Conservation (phyloP, 306 rosid genomes). For the Argentina anserina region DNA sequence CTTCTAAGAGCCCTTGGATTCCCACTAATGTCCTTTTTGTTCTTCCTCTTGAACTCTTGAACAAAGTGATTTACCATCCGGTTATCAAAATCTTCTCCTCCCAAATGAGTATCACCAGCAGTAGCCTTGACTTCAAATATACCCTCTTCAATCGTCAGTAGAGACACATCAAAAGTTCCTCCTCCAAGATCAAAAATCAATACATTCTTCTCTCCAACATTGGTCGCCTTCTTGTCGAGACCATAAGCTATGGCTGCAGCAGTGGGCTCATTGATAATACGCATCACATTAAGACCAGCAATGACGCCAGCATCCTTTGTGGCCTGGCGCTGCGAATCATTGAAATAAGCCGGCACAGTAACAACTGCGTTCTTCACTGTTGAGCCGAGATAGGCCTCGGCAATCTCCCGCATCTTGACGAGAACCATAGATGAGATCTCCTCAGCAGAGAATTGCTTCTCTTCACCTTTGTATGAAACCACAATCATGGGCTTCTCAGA, state of each 20-base stretch:
- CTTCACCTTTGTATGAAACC: not conserved
- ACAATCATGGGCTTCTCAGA: not conserved
- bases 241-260: constrained; percentile 7
- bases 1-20: constrained; percentile 2
- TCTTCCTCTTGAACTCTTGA: constrained; percentile 6
- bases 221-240: constrained; percentile 5
- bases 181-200: constrained; percentile 1
- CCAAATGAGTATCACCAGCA: constrained; percentile 6
- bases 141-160: not conserved
- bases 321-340: constrained; percentile 3
- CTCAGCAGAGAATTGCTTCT: not conserved
- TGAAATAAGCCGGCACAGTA: not conserved
- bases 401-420: constrained; percentile 1
- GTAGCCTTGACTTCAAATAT: constrained; percentile 1
- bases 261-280: constrained; percentile 3
- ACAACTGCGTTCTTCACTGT: not conserved
- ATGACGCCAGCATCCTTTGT: constrained; percentile 4
- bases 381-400: constrained; percentile 6
- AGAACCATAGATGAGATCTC: not conserved
- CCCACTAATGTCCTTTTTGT: not conserved
- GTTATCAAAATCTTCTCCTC: constrained; percentile 9
- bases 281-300: constrained; percentile 6
- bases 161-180: constrained; percentile 2
- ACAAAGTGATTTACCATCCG: not conserved
- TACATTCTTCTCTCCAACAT: not conserved